Conservation (phyloP, 495 filamentous ascomycete species). For the Hypoxylon lienhwacheense region DNA sequence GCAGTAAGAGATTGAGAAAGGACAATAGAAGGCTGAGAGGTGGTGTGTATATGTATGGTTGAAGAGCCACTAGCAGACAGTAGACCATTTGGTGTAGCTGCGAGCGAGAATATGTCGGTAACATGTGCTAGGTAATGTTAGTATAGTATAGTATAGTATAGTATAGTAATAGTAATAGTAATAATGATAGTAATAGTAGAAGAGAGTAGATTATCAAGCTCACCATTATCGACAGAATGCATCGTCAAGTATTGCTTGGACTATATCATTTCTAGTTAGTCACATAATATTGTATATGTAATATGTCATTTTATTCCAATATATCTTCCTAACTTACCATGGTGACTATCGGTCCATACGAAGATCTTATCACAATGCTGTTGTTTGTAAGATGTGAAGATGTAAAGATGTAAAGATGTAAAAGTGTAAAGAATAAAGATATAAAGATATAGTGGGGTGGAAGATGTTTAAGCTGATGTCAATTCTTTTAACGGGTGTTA, state of each 20-base stretch:
- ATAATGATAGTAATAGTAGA: no score
- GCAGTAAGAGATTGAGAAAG: constrained; percentile 72
- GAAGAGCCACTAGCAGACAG: constrained; percentile 84
- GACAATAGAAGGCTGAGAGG: constrained; percentile 66
- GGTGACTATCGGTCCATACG: constrained; percentile 21
- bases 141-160: constrained; percentile 6
- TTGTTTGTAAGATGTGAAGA: constrained; percentile 2
- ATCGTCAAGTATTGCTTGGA: constrained; percentile 97
- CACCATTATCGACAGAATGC: constrained; percentile 86
- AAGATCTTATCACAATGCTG: constrained; percentile 8
- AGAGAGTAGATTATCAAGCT: no score
- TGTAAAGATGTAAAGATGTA: no score
- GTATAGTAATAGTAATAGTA: no score
- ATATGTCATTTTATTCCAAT: neutral
- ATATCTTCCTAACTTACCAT: constrained; percentile 20
- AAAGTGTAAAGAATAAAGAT: no score
- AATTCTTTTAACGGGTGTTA: neutral
- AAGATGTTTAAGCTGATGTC: constrained; percentile 16
- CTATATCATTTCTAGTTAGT: constrained; percentile 48
- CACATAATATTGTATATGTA: neutral
- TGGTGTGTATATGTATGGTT: constrained; percentile 74
- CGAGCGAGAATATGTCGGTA: constrained; percentile 87
- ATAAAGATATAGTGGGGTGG: constrained; percentile 23
- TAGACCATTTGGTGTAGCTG: constrained; percentile 73
- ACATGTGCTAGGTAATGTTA: constrained; percentile 65